phyloP scores from a whole-genome alignment of 2,329 filamentous ascomycete species.

The Parastagonospora avenae region DNA sequence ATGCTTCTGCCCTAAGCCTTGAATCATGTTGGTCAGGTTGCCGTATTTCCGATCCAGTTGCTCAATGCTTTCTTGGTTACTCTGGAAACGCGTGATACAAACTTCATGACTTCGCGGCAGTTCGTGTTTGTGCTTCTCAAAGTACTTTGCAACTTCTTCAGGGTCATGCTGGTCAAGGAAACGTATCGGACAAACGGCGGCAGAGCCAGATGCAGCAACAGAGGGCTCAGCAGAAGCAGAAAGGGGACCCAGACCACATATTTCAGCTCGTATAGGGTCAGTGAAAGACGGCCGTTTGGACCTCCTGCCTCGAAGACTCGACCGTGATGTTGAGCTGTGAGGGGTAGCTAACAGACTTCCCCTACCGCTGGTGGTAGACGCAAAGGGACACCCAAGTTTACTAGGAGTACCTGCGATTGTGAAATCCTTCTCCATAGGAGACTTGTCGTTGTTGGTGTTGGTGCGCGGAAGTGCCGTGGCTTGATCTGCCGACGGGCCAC shows the following conservation, averaged over 20 bases:
- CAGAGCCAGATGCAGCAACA: slow-evolving; percentile 44
- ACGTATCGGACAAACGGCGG: slow-evolving; percentile 85
- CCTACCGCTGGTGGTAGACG: slow-evolving; percentile 53
- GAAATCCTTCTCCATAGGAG: slow-evolving; percentile 80
- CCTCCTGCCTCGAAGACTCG: slow-evolving; percentile 42
- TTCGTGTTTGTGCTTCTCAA: slow-evolving; percentile 94
- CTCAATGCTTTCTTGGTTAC: slow-evolving; percentile 80
- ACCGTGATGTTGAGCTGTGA: slow-evolving; percentile 47
- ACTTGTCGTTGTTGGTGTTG: slow-evolving; percentile 45
- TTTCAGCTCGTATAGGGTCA: slow-evolving; percentile 50
- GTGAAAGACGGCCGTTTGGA: slow-evolving; percentile 50
- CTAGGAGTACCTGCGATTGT: slow-evolving; percentile 84
- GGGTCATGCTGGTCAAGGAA: slow-evolving; percentile 91
- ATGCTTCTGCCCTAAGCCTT: slow-evolving; percentile 84
- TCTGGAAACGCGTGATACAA: slow-evolving; percentile 87
- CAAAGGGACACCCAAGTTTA: slow-evolving; percentile 81
- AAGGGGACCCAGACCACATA: slow-evolving; percentile 49
- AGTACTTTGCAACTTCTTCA: slow-evolving; percentile 90
- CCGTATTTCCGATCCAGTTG: slow-evolving; percentile 95
- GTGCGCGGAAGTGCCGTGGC: slow-evolving; percentile 26
- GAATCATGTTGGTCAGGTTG: slow-evolving; percentile 91
- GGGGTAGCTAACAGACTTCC: slow-evolving; percentile 51
- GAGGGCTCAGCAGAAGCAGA: slow-evolving; percentile 57
- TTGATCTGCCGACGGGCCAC: slow-evolving; percentile 41
- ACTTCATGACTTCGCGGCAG: slow-evolving; percentile 92